These are phyloP conservation scores for Backusella circina DNA, from an alignment of 192 early-diverging fungal species.

Conservation along the genomic window DNA sequence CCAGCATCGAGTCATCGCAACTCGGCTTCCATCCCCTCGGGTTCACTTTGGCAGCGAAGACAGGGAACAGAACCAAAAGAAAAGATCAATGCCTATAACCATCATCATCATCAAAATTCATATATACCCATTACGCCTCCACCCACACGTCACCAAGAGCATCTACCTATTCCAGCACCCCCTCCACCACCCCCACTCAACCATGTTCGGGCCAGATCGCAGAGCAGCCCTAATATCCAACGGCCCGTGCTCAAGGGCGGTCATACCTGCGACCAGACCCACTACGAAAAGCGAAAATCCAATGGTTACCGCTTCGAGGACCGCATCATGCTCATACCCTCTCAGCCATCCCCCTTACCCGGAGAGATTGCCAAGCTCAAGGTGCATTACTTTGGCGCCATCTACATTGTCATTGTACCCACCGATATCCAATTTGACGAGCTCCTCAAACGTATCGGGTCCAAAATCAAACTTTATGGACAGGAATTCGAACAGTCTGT, in stretches of 20 bases:
- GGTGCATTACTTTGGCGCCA: conserved; percentile 83
- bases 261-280: neutral
- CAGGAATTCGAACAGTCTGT: conserved; percentile 60
- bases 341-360: neutral
- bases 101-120: neutral
- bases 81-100: neutral
- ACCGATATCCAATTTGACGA: conserved; percentile 72
- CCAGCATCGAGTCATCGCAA: neutral
- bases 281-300: neutral
- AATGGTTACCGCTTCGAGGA: neutral
- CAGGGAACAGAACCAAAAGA: conserved; percentile 2
- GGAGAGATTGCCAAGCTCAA: conserved; percentile 69
- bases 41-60: neutral
- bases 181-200: neutral
- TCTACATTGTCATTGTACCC: conserved; percentile 89
- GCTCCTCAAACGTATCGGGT: conserved; percentile 74
- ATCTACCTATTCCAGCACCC: neutral
- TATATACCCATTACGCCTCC: neutral
- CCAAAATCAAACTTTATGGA: conserved; percentile 82
- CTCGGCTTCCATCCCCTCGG: neutral
- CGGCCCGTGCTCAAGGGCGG: neutral
- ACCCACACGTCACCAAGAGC: neutral
- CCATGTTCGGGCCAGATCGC: conserved; percentile 43
- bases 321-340: neutral
- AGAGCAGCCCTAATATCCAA: conserved; percentile 58